These are phyloP conservation scores for Chrysanthemum seticuspe DNA, from an alignment of 129 eudicot species.

Conservation along the genomic window DNA sequence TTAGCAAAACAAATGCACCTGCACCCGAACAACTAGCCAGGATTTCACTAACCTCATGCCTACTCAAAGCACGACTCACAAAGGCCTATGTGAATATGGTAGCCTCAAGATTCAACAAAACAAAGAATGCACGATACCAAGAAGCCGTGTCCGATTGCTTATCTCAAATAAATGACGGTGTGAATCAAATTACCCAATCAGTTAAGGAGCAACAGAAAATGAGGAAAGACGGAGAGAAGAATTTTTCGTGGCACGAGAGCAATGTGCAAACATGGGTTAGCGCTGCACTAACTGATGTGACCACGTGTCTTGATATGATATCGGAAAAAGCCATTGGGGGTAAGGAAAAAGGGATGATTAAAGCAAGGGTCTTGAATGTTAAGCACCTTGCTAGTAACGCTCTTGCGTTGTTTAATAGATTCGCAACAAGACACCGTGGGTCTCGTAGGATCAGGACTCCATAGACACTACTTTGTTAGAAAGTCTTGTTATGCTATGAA, in stretches of 20 bases:
- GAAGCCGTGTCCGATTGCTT: conserved; percentile 54
- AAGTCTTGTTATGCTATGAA: conserved; percentile 5
- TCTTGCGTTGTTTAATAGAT: conserved; percentile 62
- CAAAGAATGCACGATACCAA: conserved; percentile 34
- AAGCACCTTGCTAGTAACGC: conserved; percentile 67
- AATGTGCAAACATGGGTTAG: conserved; percentile 77
- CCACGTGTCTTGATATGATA: conserved; percentile 54
- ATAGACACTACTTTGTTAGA: background rate
- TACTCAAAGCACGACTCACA: conserved; percentile 46
- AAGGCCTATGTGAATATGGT: conserved; percentile 49
- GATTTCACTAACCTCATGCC: conserved; percentile 50
- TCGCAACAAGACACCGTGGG: conserved; percentile 52
- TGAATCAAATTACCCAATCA: conserved; percentile 54
- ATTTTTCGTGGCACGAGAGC: conserved; percentile 69
- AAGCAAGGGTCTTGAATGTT: conserved; percentile 57
- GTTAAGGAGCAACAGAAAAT: conserved; percentile 49
- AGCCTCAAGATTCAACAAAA: conserved; percentile 33
- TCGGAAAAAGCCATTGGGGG: conserved; percentile 50
- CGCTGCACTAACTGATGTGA: conserved; percentile 68
- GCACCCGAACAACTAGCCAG: conserved; percentile 54
- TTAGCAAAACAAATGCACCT: conserved; percentile 30
- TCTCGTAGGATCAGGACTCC: conserved; percentile 43
- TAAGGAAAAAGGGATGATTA: conserved; percentile 52
- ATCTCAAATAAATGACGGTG: conserved; percentile 56
- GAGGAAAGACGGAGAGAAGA: conserved; percentile 32